Percentiles rank a stretch among this genome's conserved stretches.
These are phyloP conservation scores for Crithidia fasciculata DNA, from an alignment of 208 protist genomes.

Conservation along the genomic window DNA sequence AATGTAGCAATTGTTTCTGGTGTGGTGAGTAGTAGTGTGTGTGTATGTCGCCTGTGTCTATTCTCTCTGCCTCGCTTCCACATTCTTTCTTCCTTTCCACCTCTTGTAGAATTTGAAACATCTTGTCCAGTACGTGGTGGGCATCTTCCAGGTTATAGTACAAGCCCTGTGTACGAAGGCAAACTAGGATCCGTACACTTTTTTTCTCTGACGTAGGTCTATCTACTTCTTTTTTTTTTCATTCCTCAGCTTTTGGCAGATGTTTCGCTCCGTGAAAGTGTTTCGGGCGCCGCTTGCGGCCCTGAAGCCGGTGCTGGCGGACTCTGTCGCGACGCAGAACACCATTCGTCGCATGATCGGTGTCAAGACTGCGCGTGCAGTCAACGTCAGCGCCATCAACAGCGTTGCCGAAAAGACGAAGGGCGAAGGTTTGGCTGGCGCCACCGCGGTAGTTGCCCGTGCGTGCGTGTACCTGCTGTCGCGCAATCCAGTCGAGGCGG, in stretches of 20 bases:
- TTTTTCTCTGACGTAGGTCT: conserved; percentile 5
- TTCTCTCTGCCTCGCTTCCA: neutral
- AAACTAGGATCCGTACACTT: neutral
- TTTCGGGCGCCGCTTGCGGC: conserved; percentile 57
- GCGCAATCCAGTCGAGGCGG: conserved; percentile 53
- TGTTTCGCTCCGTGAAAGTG: conserved; percentile 58
- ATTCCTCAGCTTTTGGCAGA: conserved; percentile 8
- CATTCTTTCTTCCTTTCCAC: neutral
- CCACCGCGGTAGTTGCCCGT: conserved; percentile 54
- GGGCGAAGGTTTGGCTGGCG: conserved; percentile 66
- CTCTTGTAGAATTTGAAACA: neutral
- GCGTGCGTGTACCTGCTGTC: conserved; percentile 54
- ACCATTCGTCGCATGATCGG: conserved; percentile 71
- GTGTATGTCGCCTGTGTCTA: no score
- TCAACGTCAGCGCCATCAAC: conserved; percentile 68
- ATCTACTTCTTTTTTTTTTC: conserved; percentile 10
- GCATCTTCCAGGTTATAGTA: neutral
- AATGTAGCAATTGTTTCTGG: no score
- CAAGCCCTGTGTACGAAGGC: conserved; percentile 4
- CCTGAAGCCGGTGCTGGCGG: conserved; percentile 74
- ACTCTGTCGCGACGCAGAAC: conserved; percentile 59
- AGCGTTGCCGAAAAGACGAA: conserved; percentile 77
- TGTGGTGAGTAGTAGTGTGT: no score
- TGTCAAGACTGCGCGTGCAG: conserved; percentile 28
- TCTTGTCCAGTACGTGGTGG: neutral